Evolutionary conservation across 2,329 filamentous ascomycete species (phyloP).

Genomic region (Dactylonectria macrodidyma): DNA sequence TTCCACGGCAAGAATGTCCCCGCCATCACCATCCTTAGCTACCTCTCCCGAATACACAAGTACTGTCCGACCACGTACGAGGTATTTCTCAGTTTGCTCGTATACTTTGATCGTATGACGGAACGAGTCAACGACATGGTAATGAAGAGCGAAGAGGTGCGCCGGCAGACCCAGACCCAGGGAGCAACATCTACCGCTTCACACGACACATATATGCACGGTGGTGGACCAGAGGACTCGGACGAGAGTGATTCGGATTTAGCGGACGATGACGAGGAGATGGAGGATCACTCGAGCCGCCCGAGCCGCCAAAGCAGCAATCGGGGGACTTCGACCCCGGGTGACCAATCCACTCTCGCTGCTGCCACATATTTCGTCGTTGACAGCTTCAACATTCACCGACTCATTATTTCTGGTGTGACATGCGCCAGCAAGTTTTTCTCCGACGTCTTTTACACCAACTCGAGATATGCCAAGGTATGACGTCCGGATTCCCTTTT

Average conservation of each 20-base stretch:
- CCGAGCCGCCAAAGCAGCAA: conserved; percentile 43
- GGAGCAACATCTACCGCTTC: conserved; percentile 31
- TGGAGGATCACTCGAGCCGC: conserved; percentile 50
- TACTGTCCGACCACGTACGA: conserved; percentile 99
- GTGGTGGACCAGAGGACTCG: conserved; percentile 46
- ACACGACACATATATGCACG: conserved; percentile 52
- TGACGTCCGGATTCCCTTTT: conserved; percentile 38
- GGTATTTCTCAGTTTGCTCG: conserved; percentile 93
- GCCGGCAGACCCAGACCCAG: conserved; percentile 47
- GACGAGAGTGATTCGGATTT: conserved; percentile 67
- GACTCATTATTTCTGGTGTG: conserved; percentile 95
- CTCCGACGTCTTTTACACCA: conserved; percentile 98
- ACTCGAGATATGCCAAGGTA: conserved; percentile 99
- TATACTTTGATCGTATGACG: conserved; percentile 99
- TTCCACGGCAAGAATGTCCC: conserved; percentile 99
- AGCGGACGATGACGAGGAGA: conserved; percentile 60
- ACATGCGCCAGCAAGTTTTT: conserved; percentile 99
- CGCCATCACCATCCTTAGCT: conserved; percentile 96
- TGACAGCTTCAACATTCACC: conserved; percentile 98
- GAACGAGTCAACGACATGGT: conserved; percentile 91
- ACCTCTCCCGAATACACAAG: conserved; percentile 95
- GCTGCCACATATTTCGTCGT: conserved; percentile 85
- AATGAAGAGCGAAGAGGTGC: conserved; percentile 74
- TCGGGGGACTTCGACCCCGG: conserved; percentile 38
- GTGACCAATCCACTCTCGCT: conserved; percentile 43